phyloP scores from a whole-genome alignment of 306 rosid genomes.

The Glycine latifolia region DNA sequence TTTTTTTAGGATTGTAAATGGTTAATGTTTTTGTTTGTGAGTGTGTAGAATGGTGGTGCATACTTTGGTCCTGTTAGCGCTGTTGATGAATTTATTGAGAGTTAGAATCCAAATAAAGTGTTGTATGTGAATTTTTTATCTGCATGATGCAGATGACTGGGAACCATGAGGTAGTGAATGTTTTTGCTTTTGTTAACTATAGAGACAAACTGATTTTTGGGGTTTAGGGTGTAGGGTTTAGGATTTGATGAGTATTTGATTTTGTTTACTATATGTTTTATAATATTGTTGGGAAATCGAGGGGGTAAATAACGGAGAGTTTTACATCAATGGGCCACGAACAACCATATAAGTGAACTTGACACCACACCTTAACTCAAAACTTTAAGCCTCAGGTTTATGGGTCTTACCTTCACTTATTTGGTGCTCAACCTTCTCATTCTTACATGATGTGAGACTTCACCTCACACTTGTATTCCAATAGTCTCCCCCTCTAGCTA shows the following conservation, averaged over 20 bases:
- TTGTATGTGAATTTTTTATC: not conserved
- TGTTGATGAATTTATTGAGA: not conserved
- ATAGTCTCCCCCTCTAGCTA: too few relatives aligned
- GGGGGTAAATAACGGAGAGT: too few relatives aligned
- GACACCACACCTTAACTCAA: too few relatives aligned
- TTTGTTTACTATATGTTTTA: constrained; percentile 2
- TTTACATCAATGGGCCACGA: too few relatives aligned
- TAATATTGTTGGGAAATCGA: not conserved
- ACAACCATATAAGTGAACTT: too few relatives aligned
- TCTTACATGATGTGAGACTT: too few relatives aligned
- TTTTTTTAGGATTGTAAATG: not conserved
- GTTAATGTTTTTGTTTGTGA: constrained; percentile 17
- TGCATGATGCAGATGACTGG: not conserved
- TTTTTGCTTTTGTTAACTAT: constrained; percentile 24
- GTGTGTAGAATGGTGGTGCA: constrained; percentile 19
- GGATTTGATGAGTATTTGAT: not conserved
- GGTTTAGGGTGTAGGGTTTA: constrained; percentile 3
- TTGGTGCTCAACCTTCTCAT: too few relatives aligned
- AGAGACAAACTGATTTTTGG: not conserved
- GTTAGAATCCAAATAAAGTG: not conserved
- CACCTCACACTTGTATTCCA: too few relatives aligned
- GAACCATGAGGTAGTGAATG: constrained; percentile 9
- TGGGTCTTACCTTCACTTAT: too few relatives aligned
- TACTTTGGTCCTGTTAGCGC: not conserved
- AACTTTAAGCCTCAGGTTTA: too few relatives aligned